A percentile compares a stretch with the other conserved stretches of the same genome.
These are phyloP conservation scores for Rickenella mellea DNA, from an alignment of 768 basidiomycete genomes.

Conservation along the genomic window DNA sequence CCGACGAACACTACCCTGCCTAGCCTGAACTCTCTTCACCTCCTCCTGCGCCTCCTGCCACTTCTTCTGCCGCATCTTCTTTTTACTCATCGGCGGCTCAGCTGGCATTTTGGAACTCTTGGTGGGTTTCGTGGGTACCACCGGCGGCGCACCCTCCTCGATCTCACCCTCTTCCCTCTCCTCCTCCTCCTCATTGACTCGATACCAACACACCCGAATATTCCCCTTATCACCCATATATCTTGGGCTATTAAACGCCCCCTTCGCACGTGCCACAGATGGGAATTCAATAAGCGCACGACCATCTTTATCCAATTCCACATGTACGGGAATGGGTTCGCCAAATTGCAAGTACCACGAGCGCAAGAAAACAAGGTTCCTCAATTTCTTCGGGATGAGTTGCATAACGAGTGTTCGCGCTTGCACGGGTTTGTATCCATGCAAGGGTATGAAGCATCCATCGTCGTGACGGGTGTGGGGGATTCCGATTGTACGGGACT, in stretches of 20 bases:
- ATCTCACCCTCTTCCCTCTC: constrained; percentile 6
- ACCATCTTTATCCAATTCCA: constrained; percentile 19
- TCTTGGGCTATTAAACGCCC: constrained; percentile 40
- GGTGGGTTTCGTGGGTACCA: too few relatives aligned
- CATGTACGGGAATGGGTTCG: background rate
- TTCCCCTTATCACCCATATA: constrained; percentile 16
- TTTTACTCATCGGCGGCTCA: too few relatives aligned
- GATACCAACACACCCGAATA: constrained; percentile 12
- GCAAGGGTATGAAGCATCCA: too few relatives aligned
- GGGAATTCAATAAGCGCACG: constrained; percentile 47
- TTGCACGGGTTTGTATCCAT: constrained; percentile 39
- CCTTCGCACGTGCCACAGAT: constrained; percentile 31
- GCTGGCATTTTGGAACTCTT: too few relatives aligned
- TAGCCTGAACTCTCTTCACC: too few relatives aligned
- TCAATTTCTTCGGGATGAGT: constrained; percentile 39
- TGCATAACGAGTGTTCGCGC: constrained; percentile 48
- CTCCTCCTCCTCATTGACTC: constrained; percentile 2
- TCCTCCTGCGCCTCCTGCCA: too few relatives aligned
- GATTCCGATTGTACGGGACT: too few relatives aligned
- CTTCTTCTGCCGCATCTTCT: too few relatives aligned
- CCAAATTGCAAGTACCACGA: constrained; percentile 28
- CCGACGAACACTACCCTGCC: too few relatives aligned
- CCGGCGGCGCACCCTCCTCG: too few relatives aligned
- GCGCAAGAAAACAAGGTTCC: constrained; percentile 30
- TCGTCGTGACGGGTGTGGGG: too few relatives aligned